Evolutionary conservation across 352 stramenopile genomes (phyloP).

Genomic region (Phytophthora capsici): DNA sequence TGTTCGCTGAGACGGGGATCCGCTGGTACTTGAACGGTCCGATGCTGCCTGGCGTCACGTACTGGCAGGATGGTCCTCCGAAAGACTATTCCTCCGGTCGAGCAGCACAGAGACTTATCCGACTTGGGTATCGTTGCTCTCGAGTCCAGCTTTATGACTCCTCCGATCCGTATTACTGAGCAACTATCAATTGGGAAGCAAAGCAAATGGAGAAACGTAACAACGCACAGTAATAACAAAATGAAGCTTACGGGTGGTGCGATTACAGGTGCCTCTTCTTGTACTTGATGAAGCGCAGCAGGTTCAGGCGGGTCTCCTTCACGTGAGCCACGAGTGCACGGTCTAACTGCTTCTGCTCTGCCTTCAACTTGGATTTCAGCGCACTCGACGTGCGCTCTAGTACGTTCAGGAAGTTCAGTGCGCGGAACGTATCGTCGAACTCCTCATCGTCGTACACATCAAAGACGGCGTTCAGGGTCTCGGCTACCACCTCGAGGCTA

Average conservation of each 20-base stretch:
- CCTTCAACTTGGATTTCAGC: slow-evolving; percentile 78
- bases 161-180: slow-evolving; percentile 52
- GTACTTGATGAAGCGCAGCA: slow-evolving; percentile 92
- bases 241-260: slow-evolving; percentile 23
- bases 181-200: neutral
- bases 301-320: slow-evolving; percentile 88
- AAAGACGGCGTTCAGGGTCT: slow-evolving; percentile 88
- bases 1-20: slow-evolving; percentile 83
- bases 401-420: slow-evolving; percentile 63
- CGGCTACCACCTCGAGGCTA: slow-evolving; percentile 83
- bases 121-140: slow-evolving; percentile 74
- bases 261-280: slow-evolving; percentile 88
- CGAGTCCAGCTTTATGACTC: slow-evolving; percentile 75
- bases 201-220: slow-evolving; percentile 5
- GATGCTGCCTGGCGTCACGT: slow-evolving; percentile 55
- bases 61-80: slow-evolving; percentile 54
- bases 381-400: slow-evolving; percentile 69
- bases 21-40: slow-evolving; percentile 84
- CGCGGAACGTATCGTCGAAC: slow-evolving; percentile 77
- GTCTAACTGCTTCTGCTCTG: slow-evolving; percentile 80
- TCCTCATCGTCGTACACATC: slow-evolving; percentile 87
- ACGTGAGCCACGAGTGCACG: slow-evolving; percentile 81
- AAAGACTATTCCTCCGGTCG: slow-evolving; percentile 54
- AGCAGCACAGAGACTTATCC: slow-evolving; percentile 68
- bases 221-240: slow-evolving; percentile 21